These are phyloP conservation scores for Sporormia fimetaria DNA, from an alignment of 495 filamentous ascomycete genomes.

Conservation along the genomic window DNA sequence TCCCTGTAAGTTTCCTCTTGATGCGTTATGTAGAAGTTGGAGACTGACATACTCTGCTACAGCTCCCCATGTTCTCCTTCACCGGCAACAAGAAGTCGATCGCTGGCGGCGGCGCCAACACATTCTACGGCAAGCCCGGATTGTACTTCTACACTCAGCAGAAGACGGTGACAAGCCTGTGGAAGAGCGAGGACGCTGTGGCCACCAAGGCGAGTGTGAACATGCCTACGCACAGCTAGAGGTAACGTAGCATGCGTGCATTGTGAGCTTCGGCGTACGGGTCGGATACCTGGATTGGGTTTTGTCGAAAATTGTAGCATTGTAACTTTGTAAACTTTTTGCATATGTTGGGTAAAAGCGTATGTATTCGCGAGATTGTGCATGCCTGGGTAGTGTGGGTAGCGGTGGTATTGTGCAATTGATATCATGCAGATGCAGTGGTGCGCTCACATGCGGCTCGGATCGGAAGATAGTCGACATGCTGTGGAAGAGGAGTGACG, in stretches of 20 bases:
- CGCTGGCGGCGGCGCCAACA: conserved; percentile 84
- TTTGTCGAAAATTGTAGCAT: too few species aligned
- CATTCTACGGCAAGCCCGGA: conserved; percentile 89
- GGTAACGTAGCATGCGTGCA: neutral
- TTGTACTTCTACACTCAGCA: conserved; percentile 91
- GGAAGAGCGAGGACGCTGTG: conserved; percentile 76
- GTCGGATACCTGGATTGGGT: neutral
- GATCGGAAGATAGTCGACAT: too few species aligned
- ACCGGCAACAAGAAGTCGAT: conserved; percentile 97
- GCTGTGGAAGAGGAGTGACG: too few species aligned
- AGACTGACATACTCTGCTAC: neutral
- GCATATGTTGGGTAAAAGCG: too few species aligned
- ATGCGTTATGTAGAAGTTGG: neutral
- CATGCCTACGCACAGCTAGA: conserved; percentile 73
- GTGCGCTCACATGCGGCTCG: too few species aligned
- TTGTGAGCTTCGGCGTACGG: neutral
- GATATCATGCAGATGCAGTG: too few species aligned
- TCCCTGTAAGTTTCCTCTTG: conserved; percentile 49
- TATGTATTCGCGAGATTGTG: too few species aligned
- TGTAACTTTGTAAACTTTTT: too few species aligned
- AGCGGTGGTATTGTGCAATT: too few species aligned
- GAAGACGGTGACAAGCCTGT: conserved; percentile 93
- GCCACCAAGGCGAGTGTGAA: conserved; percentile 69
- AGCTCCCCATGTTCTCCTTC: conserved; percentile 77
- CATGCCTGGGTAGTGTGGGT: too few species aligned